Evolutionary conservation across 2,329 filamentous ascomycete genomes (phyloP).

Genomic region (Trichoderma sp.): DNA sequence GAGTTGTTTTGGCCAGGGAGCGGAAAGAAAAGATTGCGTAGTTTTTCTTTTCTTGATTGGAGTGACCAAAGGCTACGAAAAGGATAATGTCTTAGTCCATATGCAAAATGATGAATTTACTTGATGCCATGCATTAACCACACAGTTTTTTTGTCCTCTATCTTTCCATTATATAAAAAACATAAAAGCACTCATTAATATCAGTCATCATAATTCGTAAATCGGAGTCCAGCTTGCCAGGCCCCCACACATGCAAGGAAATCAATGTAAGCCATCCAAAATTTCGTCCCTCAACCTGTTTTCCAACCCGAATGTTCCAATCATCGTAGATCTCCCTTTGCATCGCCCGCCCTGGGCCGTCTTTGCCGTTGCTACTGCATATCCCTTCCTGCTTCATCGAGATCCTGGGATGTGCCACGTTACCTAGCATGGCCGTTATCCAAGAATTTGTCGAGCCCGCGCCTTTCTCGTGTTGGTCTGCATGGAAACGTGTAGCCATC

Average conservation of each 20-base stretch:
- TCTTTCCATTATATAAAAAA: not conserved
- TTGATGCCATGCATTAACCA: slow-evolving; percentile 17
- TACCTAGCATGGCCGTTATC: not conserved
- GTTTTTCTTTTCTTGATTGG: not conserved
- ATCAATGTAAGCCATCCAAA: slow-evolving; percentile 12
- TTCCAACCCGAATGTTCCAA: not conserved
- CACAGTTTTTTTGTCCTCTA: not conserved
- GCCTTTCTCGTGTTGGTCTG: not conserved
- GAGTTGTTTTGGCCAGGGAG: not conserved
- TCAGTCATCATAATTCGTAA: slow-evolving; percentile 28
- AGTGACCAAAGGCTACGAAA: not conserved
- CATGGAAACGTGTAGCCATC: not conserved
- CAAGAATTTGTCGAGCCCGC: not conserved
- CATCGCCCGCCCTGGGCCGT: slow-evolving; percentile 4
- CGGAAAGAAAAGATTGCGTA: not conserved
- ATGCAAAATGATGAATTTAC: not conserved
- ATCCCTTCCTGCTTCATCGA: slow-evolving; percentile 3
- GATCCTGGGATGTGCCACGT: not conserved
- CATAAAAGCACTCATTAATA: slow-evolving; percentile 2
- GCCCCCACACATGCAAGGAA: slow-evolving; percentile 5
- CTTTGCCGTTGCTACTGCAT: not conserved
- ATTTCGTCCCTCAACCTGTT: slow-evolving; percentile 11
- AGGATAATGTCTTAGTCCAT: not conserved
- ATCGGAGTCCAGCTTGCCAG: not conserved
- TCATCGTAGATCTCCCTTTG: slow-evolving; percentile 6